These are phyloP conservation scores for Geotrichum citri-aurantii DNA, from an alignment of 1,139 yeast genomes.

Conservation along the genomic window DNA sequence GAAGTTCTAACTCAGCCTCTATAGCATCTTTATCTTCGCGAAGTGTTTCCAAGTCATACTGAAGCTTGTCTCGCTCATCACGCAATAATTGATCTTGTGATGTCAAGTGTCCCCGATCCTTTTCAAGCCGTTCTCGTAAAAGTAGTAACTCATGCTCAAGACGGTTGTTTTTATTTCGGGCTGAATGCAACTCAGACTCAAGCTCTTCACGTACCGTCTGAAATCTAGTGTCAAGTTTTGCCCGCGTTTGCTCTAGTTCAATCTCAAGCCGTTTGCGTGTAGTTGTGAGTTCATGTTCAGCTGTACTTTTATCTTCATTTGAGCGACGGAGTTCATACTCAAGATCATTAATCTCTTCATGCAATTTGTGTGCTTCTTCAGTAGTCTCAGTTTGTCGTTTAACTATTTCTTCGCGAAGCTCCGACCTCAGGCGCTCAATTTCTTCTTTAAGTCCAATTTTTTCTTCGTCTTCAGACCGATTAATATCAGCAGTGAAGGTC, in stretches of 20 bases:
- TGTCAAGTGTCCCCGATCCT: not conserved
- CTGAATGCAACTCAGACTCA: not conserved
- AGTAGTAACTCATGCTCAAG: not conserved
- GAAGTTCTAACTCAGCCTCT: constrained; percentile 1
- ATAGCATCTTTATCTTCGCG: not conserved
- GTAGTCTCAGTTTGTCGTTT: constrained; percentile 21
- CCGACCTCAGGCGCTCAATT: constrained; percentile 17
- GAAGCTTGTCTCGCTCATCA: not conserved
- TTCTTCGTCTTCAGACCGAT: constrained; percentile 7
- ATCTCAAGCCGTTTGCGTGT: not conserved
- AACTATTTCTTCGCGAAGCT: constrained; percentile 20
- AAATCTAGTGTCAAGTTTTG: not conserved
- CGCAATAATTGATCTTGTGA: not conserved
- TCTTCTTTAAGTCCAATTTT: constrained; percentile 15
- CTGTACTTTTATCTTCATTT: not conserved
- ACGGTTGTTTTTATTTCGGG: not conserved
- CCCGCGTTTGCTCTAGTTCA: not conserved
- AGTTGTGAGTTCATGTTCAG: not conserved
- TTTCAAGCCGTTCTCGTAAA: not conserved
- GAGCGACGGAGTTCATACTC: not conserved
- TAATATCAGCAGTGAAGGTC: constrained; percentile 20
- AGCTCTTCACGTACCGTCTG: not conserved
- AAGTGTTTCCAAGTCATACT: not conserved
- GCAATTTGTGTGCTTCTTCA: constrained; percentile 20
- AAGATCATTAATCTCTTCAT: constrained; percentile 8